phyloP scores from a whole-genome alignment of 1,284 basidiomycete genomes.

The Leccinum solheimii region DNA sequence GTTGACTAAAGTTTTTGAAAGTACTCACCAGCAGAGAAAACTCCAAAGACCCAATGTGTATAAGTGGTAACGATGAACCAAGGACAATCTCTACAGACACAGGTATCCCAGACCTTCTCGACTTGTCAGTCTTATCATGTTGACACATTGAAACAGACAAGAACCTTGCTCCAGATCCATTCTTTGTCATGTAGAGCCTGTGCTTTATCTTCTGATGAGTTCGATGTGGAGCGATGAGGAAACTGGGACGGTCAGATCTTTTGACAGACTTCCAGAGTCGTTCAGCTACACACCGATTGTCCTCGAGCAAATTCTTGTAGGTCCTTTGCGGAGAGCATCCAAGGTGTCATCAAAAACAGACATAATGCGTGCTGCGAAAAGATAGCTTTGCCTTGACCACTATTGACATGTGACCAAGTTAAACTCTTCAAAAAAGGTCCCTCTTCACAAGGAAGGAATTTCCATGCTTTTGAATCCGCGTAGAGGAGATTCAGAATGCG shows the following conservation, averaged over 20 bases:
- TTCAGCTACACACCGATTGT: constrained; percentile 41
- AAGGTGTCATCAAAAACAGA: constrained; percentile 65
- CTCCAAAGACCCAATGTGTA: constrained; percentile 69
- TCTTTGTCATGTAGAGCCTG: constrained; percentile 31
- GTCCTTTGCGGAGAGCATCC: constrained; percentile 57
- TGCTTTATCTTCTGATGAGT: constrained; percentile 35
- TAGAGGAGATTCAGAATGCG: constrained; percentile 52
- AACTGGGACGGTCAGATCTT: constrained; percentile 24
- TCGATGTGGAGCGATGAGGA: constrained; percentile 18
- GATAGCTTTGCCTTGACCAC: constrained; percentile 13
- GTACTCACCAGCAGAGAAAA: constrained; percentile 57
- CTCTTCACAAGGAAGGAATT: constrained; percentile 39
- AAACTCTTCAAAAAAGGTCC: constrained; percentile 48
- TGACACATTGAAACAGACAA: constrained; percentile 3
- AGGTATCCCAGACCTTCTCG: constrained; percentile 65
- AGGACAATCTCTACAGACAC: constrained; percentile 48
- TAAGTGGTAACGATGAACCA: constrained; percentile 73
- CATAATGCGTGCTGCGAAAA: constrained; percentile 39
- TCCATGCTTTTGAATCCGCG: constrained; percentile 44
- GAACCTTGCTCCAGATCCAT: constrained; percentile 68
- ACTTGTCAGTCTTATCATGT: constrained; percentile 11
- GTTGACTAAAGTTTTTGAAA: background rate
- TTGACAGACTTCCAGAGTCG: background rate
- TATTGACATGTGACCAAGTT: constrained; percentile 45
- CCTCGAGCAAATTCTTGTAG: constrained; percentile 53